These are phyloP conservation scores for Sporothrix brasiliensis DNA, from an alignment of 2,329 filamentous ascomycete genomes.

Conservation along the genomic window DNA sequence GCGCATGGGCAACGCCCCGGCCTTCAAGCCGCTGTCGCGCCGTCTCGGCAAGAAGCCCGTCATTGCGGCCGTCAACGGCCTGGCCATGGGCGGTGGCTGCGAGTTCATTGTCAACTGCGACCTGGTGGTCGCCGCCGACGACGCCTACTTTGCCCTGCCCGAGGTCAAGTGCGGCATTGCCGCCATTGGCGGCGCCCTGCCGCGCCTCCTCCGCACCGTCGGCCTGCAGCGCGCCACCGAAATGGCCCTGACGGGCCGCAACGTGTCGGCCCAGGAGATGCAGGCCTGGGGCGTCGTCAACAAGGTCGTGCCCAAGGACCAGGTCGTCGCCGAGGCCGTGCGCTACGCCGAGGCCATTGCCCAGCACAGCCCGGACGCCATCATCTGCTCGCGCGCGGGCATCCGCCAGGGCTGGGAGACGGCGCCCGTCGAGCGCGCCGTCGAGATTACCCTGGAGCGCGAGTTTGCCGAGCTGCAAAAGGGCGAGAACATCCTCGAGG, in stretches of 20 bases:
- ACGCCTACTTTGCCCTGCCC: constrained; percentile 61
- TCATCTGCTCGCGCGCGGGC: constrained; percentile 71
- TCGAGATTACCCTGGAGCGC: constrained; percentile 35
- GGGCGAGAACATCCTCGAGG: constrained; percentile 40
- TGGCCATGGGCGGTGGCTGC: constrained; percentile 62
- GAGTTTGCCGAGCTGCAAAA: constrained; percentile 37
- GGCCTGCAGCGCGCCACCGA: constrained; percentile 71
- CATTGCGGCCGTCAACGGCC: constrained; percentile 65
- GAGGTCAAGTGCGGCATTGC: constrained; percentile 73
- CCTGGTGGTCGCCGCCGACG: constrained; percentile 57
- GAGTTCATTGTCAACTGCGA: constrained; percentile 65
- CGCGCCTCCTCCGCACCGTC: constrained; percentile 66
- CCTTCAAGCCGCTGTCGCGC: constrained; percentile 48
- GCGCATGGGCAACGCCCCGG: constrained; percentile 39
- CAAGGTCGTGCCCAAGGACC: constrained; percentile 55
- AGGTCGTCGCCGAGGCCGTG: constrained; percentile 61
- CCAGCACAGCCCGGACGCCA: constrained; percentile 71
- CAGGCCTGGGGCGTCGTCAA: constrained; percentile 70
- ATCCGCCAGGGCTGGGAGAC: constrained; percentile 72
- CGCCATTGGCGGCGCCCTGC: constrained; percentile 69
- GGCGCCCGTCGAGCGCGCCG: constrained; percentile 38
- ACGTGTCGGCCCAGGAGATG: constrained; percentile 62
- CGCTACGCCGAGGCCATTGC: constrained; percentile 63
- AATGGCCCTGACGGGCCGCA: constrained; percentile 68
- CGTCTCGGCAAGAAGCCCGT: constrained; percentile 63